These are phyloP conservation scores for Fusarium sulawesiense DNA, from an alignment of 2,329 filamentous ascomycete species.

Conservation along the genomic window DNA sequence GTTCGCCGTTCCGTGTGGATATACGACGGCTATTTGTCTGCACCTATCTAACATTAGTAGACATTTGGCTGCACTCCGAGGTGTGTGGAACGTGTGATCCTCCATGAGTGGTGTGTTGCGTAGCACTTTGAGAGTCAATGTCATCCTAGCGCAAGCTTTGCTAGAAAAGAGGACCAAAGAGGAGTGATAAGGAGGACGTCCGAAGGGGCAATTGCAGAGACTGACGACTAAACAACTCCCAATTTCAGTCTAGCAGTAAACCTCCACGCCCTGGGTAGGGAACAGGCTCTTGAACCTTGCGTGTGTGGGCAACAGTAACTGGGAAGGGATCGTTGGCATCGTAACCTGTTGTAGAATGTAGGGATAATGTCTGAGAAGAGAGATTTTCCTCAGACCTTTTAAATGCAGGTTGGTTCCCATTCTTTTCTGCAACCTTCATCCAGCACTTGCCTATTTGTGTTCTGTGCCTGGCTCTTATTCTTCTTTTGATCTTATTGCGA, in stretches of 20 bases:
- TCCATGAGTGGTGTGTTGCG: constrained; percentile 14
- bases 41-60: constrained; percentile 19
- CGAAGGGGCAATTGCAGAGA: constrained; percentile 19
- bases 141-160: constrained; percentile 22
- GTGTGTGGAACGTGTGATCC: constrained; percentile 20
- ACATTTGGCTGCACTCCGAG: constrained; percentile 17
- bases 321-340: constrained; percentile 26
- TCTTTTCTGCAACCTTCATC: neutral
- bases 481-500: constrained; percentile 11
- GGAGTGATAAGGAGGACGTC: constrained; percentile 29
- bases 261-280: constrained; percentile 2
- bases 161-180: constrained; percentile 24
- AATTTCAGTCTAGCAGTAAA: constrained; percentile 15
- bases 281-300: constrained; percentile 23
- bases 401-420: constrained; percentile 28
- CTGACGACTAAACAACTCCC: constrained; percentile 10
- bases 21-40: constrained; percentile 18
- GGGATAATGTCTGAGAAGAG: constrained; percentile 20
- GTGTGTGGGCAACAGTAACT: constrained; percentile 19
- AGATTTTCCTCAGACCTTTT: constrained; percentile 19
- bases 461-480: constrained; percentile 11
- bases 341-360: constrained; percentile 8
- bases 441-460: constrained; percentile 12
- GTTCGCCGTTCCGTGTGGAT: constrained; percentile 38
- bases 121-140: constrained; percentile 22